Conservation (phyloP, 177 flowering plant genomes). For the Vitis hybrid region DNA sequence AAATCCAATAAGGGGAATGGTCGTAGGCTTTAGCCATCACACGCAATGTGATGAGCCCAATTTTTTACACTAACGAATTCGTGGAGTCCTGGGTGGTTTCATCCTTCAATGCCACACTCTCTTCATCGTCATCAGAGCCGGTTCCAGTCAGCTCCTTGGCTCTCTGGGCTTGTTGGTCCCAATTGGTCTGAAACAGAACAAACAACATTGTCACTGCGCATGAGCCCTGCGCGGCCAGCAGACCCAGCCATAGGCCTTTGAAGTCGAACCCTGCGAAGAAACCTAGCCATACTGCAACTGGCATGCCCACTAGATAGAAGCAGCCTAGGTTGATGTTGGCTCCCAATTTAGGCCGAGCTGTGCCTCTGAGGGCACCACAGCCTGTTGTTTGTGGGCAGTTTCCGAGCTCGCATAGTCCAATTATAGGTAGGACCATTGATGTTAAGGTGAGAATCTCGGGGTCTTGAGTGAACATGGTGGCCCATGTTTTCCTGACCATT, state of each 20-base stretch:
- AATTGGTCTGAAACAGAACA: conserved; percentile 38
- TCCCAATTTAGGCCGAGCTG: conserved; percentile 48
- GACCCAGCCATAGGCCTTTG: conserved; percentile 52
- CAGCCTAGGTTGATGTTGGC: conserved; percentile 49
- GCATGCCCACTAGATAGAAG: conserved; percentile 57
- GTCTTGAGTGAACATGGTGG: conserved; percentile 42
- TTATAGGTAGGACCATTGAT: conserved; percentile 43
- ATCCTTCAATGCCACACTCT: background rate
- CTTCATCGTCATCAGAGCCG: background rate
- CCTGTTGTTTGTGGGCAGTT: conserved; percentile 77
- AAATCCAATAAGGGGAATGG: no score
- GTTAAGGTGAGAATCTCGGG: conserved; percentile 37
- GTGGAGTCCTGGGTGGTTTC: background rate
- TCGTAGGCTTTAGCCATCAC: no score
- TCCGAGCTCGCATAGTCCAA: conserved; percentile 79
- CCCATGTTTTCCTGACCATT: conserved; percentile 40
- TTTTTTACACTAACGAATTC: background rate
- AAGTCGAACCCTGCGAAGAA: conserved; percentile 38
- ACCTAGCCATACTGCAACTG: conserved; percentile 43
- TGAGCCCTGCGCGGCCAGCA: conserved; percentile 46
- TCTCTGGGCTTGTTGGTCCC: conserved; percentile 41
- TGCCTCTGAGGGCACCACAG: conserved; percentile 71
- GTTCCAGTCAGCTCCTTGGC: conserved; percentile 37
- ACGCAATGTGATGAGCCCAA: no score
- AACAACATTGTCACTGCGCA: conserved; percentile 45